phyloP scores from a whole-genome alignment of 208 protist genomes.

The Ichthyophonus hoferi region DNA sequence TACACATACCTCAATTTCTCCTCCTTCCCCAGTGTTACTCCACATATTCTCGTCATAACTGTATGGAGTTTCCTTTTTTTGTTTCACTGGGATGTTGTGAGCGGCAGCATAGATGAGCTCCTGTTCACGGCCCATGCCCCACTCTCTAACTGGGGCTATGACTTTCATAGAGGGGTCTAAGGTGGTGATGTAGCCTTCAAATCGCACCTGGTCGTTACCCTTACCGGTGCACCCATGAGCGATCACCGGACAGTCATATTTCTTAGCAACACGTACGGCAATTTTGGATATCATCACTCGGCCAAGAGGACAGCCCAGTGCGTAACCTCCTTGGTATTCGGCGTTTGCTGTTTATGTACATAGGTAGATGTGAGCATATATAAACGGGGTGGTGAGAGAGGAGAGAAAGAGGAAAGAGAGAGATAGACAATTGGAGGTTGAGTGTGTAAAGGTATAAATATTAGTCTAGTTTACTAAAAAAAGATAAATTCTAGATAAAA shows the following conservation, averaged over 20 bases:
- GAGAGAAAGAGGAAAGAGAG: not conserved
- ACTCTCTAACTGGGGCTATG: slow-evolving; percentile 59
- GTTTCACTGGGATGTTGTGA: slow-evolving; percentile 53
- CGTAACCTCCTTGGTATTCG: slow-evolving; percentile 34
- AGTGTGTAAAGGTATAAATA: too few species aligned
- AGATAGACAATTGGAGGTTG: too few species aligned
- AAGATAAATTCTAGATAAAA: too few species aligned
- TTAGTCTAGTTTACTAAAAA: too few species aligned
- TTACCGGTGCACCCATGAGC: slow-evolving; percentile 64
- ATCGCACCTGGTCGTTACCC: slow-evolving; percentile 68
- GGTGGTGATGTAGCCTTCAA: slow-evolving; percentile 55
- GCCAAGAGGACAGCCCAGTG: slow-evolving; percentile 17
- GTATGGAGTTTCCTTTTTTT: slow-evolving; percentile 46
- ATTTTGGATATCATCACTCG: slow-evolving; percentile 33
- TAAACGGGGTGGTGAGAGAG: not conserved
- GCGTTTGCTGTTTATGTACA: slow-evolving; percentile 12
- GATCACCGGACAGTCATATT: slow-evolving; percentile 32
- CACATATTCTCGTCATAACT: slow-evolving; percentile 50
- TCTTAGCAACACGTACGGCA: slow-evolving; percentile 18
- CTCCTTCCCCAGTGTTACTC: slow-evolving; percentile 45
- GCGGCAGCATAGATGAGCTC: slow-evolving; percentile 46
- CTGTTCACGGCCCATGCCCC: slow-evolving; percentile 50
- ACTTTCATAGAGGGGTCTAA: slow-evolving; percentile 55
- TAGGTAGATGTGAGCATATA: not conserved
- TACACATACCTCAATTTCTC: slow-evolving; percentile 42